Evolutionary conservation across 352 stramenopile genomes (phyloP), one percentile per base, ranked within the genome.

Genomic region (Globisporangium splendens): DNA sequence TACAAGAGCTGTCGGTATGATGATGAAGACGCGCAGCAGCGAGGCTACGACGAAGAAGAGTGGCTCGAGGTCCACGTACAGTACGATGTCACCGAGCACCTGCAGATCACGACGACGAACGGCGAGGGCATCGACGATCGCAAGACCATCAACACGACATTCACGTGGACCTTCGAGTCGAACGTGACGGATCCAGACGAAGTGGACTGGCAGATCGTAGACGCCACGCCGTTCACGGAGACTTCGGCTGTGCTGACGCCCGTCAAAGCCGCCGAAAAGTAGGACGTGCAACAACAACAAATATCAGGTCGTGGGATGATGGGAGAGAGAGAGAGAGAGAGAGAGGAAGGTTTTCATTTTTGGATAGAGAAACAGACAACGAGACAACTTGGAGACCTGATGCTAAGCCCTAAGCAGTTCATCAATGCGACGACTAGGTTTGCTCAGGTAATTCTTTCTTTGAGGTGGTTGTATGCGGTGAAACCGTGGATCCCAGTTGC

Each of bases 151-250:
- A 72, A 85, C 43, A 84, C 73, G 50, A 46, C 57, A 33, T 86
- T 88, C 58, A 49, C 38, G 50, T 88, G 77, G 77, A 81, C 73
- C 10, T 88, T 88, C 42, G 75, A 83, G 60, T 69, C 75, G 3
- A 70, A 79, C 42, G 75, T 88, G 46, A 84, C 66, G 10, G 59
- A 66, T 0, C 46, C 69, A 0, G 65, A 70, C 1, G 22, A 64
- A 8, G 15, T 83, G 6, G 63, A 86, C 22, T 88, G 78, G 73
- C 55, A 18, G 5, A 82, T 88, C 50, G 57, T 72, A 3, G 50
- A 59, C 0, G 73, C 65, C 3, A 75, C 66, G 24, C 62, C 73
- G 11, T 83, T 85, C 46, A 47, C n/a, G 1, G 46, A 66, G 31
- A 63, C 38, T 8, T 18, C 50, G 0, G 63, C 63, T n/a, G 42